Evolutionary conservation across 2,329 filamentous ascomycete species (phyloP), one percentile per base, ranked within the genome.

Genomic region (Aspergillus versicolor): DNA sequence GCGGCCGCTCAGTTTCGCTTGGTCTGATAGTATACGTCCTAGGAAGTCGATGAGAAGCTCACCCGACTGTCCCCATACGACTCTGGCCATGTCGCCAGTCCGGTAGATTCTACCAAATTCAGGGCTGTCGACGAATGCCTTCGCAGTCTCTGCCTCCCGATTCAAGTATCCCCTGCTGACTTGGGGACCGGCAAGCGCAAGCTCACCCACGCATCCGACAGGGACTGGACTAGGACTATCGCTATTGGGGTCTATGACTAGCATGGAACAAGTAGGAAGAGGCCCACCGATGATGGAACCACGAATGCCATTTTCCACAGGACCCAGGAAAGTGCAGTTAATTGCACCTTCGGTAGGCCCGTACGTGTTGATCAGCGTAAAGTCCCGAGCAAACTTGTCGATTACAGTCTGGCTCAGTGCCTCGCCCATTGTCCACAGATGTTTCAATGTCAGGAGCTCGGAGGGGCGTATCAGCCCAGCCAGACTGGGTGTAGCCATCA

Each of bases 1-100:
- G 70, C 95, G 91, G 2, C 92, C 92, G 54, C 90, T 84, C 3
- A 96, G 79, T 72, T 96, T 96, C 52, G 96, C 87, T 70, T 96
- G 92, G 0, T 90, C 91, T 49, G 85, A 84, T 0, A 83, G 82
- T 6, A 96, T 87, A 6, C 92, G 86, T 0, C 92, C 92, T n/a
- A 92, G 79, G 66, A 90, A 94, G 68, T 95, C 89, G 13, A 96
- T 79, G 3, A 68, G 59, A 11, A 65, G 66, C 17, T 60, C 52
- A 2, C 70, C 70, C 0, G 78, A 83, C 1, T 90, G 89, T 59
- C 90, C 80, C 4, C 78, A 64, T 2, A 82, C 81, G 48, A 95
- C 81, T 21, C 83, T 82, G 3, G 89, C 71, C 63, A 64, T 67
- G 43, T 73, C 71, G 12, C 71, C 70, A 3, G 71, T 73, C 15